These are phyloP conservation scores for Boletus rex-veris DNA, from an alignment of 768 basidiomycete genomes.

Conservation along the genomic window DNA sequence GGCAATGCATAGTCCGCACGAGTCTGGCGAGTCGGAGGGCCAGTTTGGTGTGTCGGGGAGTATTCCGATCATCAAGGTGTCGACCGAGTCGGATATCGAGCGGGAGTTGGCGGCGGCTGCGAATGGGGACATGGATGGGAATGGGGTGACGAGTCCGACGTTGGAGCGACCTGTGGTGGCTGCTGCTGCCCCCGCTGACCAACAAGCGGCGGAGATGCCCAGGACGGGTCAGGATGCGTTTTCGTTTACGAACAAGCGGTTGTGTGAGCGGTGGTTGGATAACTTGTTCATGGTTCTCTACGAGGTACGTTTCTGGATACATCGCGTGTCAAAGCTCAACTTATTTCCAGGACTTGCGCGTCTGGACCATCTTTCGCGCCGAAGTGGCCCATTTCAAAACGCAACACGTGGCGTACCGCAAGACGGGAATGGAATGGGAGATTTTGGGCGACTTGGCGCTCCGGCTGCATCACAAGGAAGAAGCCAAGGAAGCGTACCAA, in stretches of 20 bases:
- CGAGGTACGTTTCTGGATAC: slow-evolving; percentile 57
- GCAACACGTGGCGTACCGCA: slow-evolving; percentile 95
- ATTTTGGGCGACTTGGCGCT: slow-evolving; percentile 92
- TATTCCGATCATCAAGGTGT: slow-evolving; percentile 77
- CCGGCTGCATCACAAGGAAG: slow-evolving; percentile 95
- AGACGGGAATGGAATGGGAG: slow-evolving; percentile 97
- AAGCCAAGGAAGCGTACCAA: slow-evolving; percentile 97
- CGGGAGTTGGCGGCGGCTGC: slow-evolving; percentile 35
- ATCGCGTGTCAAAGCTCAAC: background rate
- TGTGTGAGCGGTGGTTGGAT: slow-evolving; percentile 97
- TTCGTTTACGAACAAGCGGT: slow-evolving; percentile 92
- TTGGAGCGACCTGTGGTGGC: slow-evolving; percentile 45
- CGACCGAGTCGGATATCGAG: slow-evolving; percentile 62
- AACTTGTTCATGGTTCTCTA: slow-evolving; percentile 98
- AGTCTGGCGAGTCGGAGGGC: too few relatives aligned
- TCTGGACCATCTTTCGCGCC: slow-evolving; percentile 99
- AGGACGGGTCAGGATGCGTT: slow-evolving; percentile 55
- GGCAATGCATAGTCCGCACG: slow-evolving; percentile 24
- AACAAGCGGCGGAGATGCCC: slow-evolving; percentile 24
- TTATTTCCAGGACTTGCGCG: slow-evolving; percentile 69
- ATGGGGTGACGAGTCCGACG: slow-evolving; percentile 22
- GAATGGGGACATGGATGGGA: slow-evolving; percentile 17
- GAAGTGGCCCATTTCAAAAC: slow-evolving; percentile 99
- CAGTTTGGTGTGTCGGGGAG: slow-evolving; percentile 9
- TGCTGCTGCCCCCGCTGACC: slow-evolving; percentile 35